These are phyloP conservation scores for Blastocystis hominis DNA, from an alignment of 352 stramenopile genomes.

Conservation along the genomic window DNA sequence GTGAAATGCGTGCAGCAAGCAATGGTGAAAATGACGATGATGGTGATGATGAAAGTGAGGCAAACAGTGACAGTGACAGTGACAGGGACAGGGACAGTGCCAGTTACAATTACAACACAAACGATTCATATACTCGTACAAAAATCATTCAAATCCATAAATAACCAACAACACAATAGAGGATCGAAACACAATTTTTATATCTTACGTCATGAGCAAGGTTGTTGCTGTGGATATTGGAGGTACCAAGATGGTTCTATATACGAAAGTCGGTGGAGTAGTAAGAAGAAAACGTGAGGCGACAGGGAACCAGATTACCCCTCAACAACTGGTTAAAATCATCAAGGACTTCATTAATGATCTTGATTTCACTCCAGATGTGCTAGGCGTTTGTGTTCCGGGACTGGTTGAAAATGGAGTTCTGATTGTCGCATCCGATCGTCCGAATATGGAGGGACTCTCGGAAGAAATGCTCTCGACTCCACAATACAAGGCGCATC, in stretches of 20 bases:
- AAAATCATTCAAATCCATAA: no score
- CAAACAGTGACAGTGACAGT: no score
- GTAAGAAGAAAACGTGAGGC: background rate
- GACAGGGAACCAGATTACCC: conserved; percentile 2
- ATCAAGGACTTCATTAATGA: conserved; percentile 22
- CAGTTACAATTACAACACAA: no score
- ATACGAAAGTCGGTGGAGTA: background rate
- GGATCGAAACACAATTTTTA: background rate
- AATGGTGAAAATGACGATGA: no score
- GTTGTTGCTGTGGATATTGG: conserved; percentile 40
- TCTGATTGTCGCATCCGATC: conserved; percentile 41
- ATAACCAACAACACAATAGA: no score
- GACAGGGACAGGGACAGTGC: no score
- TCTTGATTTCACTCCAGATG: conserved; percentile 34
- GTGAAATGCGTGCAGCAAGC: no score
- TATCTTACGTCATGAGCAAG: background rate
- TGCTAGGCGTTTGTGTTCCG: conserved; percentile 30
- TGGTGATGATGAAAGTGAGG: no score
- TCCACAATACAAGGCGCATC: background rate
- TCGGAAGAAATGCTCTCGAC: conserved; percentile 40
- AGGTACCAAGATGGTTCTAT: conserved; percentile 50
- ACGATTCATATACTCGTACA: no score
- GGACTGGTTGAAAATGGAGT: conserved; percentile 37
- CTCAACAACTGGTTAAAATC: background rate
- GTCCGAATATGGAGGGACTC: conserved; percentile 40